Evolutionary conservation across 2,329 filamentous ascomycete species (phyloP).

Genomic region (Teratosphaeria epicoccoides): DNA sequence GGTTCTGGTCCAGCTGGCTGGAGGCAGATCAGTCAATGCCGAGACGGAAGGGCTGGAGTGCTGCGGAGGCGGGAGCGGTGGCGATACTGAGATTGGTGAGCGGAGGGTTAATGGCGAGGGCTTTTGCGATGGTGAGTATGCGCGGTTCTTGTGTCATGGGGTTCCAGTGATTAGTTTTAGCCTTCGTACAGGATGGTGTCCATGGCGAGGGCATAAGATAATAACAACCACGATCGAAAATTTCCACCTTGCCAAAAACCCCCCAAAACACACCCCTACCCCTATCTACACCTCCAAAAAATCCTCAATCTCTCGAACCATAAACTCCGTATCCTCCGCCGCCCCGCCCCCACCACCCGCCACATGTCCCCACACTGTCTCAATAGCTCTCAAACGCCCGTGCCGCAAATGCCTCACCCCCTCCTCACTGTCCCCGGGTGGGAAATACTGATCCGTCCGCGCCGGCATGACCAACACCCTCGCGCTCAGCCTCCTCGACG

Average conservation of each 20-base stretch:
- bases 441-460: conserved; percentile 33
- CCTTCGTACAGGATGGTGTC: no score
- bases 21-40: neutral
- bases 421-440: conserved; percentile 28
- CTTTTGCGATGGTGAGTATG: no score
- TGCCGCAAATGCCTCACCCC: conserved; percentile 27
- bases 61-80: neutral
- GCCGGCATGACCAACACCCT: conserved; percentile 31
- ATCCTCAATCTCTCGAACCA: conserved; percentile 15
- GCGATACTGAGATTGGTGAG: no score
- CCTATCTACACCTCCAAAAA: conserved; percentile 9
- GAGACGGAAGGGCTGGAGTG: neutral
- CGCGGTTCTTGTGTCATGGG: no score
- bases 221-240: no score
- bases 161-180: no score
- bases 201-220: no score
- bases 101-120: no score
- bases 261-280: neutral
- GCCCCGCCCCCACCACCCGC: conserved; percentile 29
- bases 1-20: neutral
- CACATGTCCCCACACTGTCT: conserved; percentile 29
- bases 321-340: conserved; percentile 25
- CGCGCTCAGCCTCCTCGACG: conserved; percentile 28
- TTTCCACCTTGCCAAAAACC: no score
- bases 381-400: conserved; percentile 24